Conservation (phyloP, 345 rosid genomes). For the Ceriops decandra region DNA sequence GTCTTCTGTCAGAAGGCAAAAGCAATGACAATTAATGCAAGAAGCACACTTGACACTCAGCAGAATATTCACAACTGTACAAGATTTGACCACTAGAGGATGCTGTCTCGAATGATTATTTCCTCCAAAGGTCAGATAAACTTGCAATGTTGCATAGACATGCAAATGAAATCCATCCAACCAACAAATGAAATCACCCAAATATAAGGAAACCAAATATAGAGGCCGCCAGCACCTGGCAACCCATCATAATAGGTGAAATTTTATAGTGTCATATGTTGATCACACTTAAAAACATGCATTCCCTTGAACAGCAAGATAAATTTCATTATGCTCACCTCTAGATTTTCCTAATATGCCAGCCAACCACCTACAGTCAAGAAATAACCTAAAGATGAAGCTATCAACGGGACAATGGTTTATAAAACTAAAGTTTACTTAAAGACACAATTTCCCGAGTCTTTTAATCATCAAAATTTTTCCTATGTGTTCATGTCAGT, state of each 20-base stretch:
- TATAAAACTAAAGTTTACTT: neutral
- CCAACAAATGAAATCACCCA: neutral
- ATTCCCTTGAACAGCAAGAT: neutral
- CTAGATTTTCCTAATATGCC: neutral
- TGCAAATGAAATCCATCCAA: neutral
- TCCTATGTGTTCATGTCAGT: too few species aligned
- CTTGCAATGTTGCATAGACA: neutral
- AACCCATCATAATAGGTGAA: too few species aligned
- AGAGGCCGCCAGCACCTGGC: neutral
- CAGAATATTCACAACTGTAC: neutral
- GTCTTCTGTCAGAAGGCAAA: slow-evolving; percentile 36
- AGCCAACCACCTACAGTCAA: neutral
- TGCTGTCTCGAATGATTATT: neutral
- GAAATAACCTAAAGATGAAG: neutral
- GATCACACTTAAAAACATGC: neutral
- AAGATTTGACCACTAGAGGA: neutral
- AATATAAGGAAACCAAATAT: neutral
- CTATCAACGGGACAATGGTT: neutral
- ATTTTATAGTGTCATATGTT: too few species aligned
- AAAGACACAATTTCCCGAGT: neutral
- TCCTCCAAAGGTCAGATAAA: neutral
- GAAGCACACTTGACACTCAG: neutral
- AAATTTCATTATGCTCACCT: neutral
- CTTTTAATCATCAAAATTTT: neutral
- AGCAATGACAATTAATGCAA: slow-evolving; percentile 14